phyloP scores from a whole-genome alignment of 2,329 filamentous ascomycete genomes.

The Fusarium palustre region DNA sequence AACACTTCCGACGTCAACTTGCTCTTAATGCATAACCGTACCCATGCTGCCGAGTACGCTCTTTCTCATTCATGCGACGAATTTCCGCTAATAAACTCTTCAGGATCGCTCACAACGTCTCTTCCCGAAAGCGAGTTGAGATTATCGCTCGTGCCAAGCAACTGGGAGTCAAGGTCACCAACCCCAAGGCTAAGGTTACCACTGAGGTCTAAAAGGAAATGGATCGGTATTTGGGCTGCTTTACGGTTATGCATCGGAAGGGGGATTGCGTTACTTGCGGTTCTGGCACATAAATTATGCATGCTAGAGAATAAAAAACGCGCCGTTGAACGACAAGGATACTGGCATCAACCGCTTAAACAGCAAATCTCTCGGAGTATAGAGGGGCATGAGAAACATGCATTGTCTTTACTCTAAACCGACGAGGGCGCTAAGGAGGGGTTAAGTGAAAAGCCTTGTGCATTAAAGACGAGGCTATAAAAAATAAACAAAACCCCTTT shows the following conservation, averaged over 20 bases:
- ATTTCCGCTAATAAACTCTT: conserved; percentile 36
- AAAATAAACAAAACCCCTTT: conserved; percentile 39
- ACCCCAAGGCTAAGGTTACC: conserved; percentile 98
- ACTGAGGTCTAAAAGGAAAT: conserved; percentile 79
- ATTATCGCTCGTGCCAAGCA: conserved; percentile 98
- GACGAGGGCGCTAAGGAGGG: conserved; percentile 34
- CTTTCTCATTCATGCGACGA: not conserved
- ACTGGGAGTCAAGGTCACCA: conserved; percentile 99
- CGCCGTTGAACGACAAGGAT: conserved; percentile 48
- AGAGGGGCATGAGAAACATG: conserved; percentile 11
- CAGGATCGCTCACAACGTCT: conserved; percentile 98
- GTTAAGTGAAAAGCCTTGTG: conserved; percentile 30
- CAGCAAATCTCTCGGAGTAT: conserved; percentile 27
- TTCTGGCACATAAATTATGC: conserved; percentile 46
- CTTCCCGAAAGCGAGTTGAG: conserved; percentile 97
- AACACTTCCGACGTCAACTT: conserved; percentile 96
- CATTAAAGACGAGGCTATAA: conserved; percentile 36
- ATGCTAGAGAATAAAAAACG: conserved; percentile 50
- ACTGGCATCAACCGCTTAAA: conserved; percentile 42
- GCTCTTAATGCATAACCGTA: conserved; percentile 99
- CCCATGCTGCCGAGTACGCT: conserved; percentile 97
- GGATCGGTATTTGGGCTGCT: conserved; percentile 48
- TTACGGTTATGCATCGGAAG: conserved; percentile 50
- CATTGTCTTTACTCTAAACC: conserved; percentile 19
- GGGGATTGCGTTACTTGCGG: conserved; percentile 49